Evolutionary conservation across 2,329 filamentous ascomycete species (phyloP).

Genomic region (Colletotrichum incanum): DNA sequence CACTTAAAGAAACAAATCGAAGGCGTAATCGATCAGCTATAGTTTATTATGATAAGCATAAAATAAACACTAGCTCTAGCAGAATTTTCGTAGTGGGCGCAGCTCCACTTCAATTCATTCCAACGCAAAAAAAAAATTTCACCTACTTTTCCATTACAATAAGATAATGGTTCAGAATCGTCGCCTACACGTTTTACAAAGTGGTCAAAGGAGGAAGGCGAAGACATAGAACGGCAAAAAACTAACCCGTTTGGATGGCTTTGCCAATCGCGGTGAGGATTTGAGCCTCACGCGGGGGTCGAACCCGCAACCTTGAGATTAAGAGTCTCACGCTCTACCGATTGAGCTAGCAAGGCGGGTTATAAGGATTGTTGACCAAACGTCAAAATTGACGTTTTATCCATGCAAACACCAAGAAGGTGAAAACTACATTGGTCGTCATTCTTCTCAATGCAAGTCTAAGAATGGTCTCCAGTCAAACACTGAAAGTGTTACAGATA

Average conservation of each 20-base stretch:
- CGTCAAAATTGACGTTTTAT: no score
- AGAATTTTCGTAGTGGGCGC: no score
- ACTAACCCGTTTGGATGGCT: background rate
- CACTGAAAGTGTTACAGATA: no score
- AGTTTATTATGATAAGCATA: no score
- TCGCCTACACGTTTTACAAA: background rate
- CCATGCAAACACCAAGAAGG: background rate
- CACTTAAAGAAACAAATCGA: no score
- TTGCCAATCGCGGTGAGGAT: slow-evolving; percentile 36
- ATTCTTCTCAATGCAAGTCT: no score
- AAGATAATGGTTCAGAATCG: background rate
- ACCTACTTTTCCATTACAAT: background rate
- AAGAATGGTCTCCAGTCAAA: background rate
- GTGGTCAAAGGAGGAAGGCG: no score
- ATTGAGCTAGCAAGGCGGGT: slow-evolving; percentile 71
- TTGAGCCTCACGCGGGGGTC: slow-evolving; percentile 48
- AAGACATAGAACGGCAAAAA: background rate
- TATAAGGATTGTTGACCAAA: background rate
- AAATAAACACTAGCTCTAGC: no score
- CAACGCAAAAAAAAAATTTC: no score
- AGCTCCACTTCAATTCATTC: no score
- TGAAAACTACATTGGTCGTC: background rate
- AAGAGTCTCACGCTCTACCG: slow-evolving; percentile 83
- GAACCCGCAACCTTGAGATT: slow-evolving; percentile 50
- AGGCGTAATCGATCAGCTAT: no score